Percentiles rank a stretch among this genome's conserved stretches.
Evolutionary conservation across 2,329 filamentous ascomycete species (phyloP).

Genomic region (Claviceps sp.): DNA sequence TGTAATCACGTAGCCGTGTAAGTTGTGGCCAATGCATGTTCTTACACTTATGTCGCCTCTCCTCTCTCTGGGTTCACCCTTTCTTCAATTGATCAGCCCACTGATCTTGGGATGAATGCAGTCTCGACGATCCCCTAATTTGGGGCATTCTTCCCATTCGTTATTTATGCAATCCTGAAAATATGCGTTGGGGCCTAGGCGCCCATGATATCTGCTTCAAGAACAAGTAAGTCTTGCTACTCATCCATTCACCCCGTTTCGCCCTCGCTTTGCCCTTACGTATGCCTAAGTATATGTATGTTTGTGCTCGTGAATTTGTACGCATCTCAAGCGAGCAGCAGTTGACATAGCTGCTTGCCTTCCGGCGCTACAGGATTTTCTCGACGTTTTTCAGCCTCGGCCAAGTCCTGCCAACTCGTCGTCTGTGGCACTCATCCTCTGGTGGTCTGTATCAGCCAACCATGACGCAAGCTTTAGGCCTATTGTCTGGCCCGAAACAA

Average conservation of each 20-base stretch:
- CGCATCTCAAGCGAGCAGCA: not conserved
- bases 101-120: constrained; percentile 22
- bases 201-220: constrained; percentile 94
- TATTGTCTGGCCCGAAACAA: constrained; percentile 47
- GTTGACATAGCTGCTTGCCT: constrained; percentile 1
- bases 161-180: constrained; percentile 57
- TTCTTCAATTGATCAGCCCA: not conserved
- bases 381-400: constrained; percentile 77
- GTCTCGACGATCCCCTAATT: constrained; percentile 84
- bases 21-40: not conserved
- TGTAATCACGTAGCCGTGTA: constrained; percentile 30
- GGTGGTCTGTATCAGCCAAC: constrained; percentile 87
- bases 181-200: constrained; percentile 77
- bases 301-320: too few species aligned
- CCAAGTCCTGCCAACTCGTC: constrained; percentile 83
- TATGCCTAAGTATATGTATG: too few species aligned
- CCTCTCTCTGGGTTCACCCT: not conserved
- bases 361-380: constrained; percentile 35
- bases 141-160: constrained; percentile 78
- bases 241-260: not conserved
- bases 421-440: constrained; percentile 59
- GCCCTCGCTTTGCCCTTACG: not conserved
- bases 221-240: constrained; percentile 47
- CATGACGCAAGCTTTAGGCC: constrained; percentile 69
- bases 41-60: not conserved